Conservation (phyloP, 129 eudicot genomes). For the Flaveria bidentis region DNA sequence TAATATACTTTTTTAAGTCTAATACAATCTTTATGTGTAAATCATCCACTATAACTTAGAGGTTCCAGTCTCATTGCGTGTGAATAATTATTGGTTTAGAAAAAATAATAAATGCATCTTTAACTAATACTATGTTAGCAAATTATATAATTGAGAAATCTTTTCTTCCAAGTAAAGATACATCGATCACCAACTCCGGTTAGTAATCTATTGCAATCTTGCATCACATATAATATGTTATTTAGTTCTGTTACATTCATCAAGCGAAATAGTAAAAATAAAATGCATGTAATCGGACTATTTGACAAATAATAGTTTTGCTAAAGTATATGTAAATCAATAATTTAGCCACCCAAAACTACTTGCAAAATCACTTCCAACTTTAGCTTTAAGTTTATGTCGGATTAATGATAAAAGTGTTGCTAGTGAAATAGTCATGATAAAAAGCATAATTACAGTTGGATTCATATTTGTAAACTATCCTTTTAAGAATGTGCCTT, state of each 20-base stretch:
- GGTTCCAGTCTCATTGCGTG: too few relatives aligned
- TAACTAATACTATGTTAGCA: too few relatives aligned
- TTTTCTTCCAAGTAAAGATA: slow-evolving; percentile 4
- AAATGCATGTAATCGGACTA: not conserved
- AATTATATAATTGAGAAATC: not conserved
- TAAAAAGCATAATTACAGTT: not conserved
- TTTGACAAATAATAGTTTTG: not conserved
- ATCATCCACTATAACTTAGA: too few relatives aligned
- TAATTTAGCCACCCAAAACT: not conserved
- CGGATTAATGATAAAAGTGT: not conserved
- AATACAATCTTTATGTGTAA: too few relatives aligned
- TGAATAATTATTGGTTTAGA: too few relatives aligned
- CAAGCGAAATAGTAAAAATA: not conserved
- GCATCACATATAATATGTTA: not conserved
- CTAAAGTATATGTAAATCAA: not conserved
- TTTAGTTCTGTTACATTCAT: slow-evolving; percentile 4
- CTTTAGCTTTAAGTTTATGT: not conserved
- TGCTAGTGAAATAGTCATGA: not conserved
- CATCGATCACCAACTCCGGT: not conserved
- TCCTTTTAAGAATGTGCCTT: too few relatives aligned
- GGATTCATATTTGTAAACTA: not conserved
- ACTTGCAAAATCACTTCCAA: not conserved
- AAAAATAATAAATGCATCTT: too few relatives aligned
- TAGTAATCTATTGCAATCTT: not conserved
- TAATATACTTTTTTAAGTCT: too few relatives aligned